Percentiles rank a stretch among this genome's conserved stretches.
Evolutionary conservation across 257 asterid genomes (phyloP).

Genomic region (Craterostigma plantagineum): DNA sequence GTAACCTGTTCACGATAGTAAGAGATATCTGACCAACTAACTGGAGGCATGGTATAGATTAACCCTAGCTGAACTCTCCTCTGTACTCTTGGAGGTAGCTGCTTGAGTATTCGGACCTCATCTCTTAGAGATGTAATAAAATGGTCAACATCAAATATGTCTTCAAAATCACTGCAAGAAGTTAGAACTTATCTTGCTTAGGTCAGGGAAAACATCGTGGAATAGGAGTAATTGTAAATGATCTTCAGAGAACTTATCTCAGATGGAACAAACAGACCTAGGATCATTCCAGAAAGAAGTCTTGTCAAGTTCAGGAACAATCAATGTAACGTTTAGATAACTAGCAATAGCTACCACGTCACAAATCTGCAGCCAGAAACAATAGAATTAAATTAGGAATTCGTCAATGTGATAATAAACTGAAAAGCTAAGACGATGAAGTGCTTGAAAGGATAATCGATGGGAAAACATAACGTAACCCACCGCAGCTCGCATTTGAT

Average conservation of each 20-base stretch:
- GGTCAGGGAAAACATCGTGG: slow-evolving; percentile 1
- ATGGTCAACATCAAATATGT: slow-evolving; percentile 88
- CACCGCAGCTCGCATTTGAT: slow-evolving; percentile 98
- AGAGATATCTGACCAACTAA: slow-evolving; percentile 93
- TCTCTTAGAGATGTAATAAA: slow-evolving; percentile 82
- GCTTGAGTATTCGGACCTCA: slow-evolving; percentile 86
- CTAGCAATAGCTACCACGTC: slow-evolving; percentile 99
- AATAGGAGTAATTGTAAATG: too few relatives aligned
- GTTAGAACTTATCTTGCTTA: slow-evolving; percentile 1
- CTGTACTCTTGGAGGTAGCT: slow-evolving; percentile 79
- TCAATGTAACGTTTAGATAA: slow-evolving; percentile 69
- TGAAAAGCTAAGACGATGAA: neutral
- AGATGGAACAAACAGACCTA: slow-evolving; percentile 54
- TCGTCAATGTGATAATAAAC: neutral
- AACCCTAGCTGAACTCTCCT: slow-evolving; percentile 77
- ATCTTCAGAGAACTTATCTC: too few relatives aligned
- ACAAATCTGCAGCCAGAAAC: slow-evolving; percentile 60
- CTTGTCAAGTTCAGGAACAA: slow-evolving; percentile 96
- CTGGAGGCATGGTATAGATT: slow-evolving; percentile 64
- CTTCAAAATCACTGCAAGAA: slow-evolving; percentile 74
- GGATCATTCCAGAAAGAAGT: slow-evolving; percentile 98
- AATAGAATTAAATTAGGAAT: too few relatives aligned
- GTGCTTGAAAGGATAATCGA: neutral
- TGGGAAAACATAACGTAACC: slow-evolving; percentile 10
- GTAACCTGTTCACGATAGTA: slow-evolving; percentile 84